Evolutionary conservation across 768 basidiomycete genomes (phyloP), one percentile per base, ranked within the genome.

Genomic region (Tylopilus sp.): DNA sequence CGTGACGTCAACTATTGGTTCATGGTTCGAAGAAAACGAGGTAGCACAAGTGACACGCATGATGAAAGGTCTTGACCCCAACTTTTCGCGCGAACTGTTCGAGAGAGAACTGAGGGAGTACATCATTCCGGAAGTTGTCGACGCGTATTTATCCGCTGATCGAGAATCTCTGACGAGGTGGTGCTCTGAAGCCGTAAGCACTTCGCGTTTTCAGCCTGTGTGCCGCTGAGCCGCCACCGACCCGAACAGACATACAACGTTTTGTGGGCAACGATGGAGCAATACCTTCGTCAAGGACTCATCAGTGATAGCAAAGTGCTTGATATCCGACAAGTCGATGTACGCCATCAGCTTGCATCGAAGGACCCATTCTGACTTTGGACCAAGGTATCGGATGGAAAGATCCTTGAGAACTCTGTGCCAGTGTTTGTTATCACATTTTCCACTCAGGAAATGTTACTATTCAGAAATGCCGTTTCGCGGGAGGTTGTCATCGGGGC

Each of bases 201-300:
- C 38, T 46, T 1, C 10, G 20, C 21, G 4, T 42, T 23, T 47
- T 20, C 2, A 39, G 18, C 6, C n/a, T 21, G 35, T 42, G 20
- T 18, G 2, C 13, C 22, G 4, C 43, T 55, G 17, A 59, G 39
- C 18, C 3, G 3, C 25, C 33, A 20, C 26, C 4, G 23, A 40
- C 33, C 21, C n/a, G 31, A 31, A 28, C 45, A 95, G 93, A 95
- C 95, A 6, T 98, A 94, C 66, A 97, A 95, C 59, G 92, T 98
- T n/a, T 78, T 98, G 4, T 95, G 95, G 89, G 95, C 95, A 7
- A 95, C 94, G 7, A 91, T 99, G 83, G 93, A 95, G 58, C 87
- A 90, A 60, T 98, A 93, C 67, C 79, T 95, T 44, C 79, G 81
- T 33, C 93, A 95, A 63, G 94, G 95, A 2, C 79, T 98, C 22